These are phyloP conservation scores for Colletotrichum theobromicola DNA, from an alignment of 2,329 filamentous ascomycete species.

Conservation along the genomic window DNA sequence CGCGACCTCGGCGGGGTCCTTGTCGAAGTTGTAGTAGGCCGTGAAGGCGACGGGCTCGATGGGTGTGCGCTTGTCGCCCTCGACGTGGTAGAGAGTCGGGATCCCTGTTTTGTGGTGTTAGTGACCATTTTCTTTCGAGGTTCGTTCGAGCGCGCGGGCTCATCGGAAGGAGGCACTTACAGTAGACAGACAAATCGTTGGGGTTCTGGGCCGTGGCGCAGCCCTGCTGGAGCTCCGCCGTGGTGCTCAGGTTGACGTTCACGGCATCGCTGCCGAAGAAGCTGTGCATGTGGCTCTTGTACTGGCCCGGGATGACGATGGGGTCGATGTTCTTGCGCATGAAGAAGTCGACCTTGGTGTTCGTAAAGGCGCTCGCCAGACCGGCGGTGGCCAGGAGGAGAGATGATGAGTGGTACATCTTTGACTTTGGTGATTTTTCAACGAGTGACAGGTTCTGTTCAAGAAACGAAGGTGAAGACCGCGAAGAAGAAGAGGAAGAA, in stretches of 20 bases:
- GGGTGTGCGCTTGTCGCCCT: constrained; percentile 40
- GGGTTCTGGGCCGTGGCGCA: constrained; percentile 48
- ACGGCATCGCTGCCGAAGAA: constrained; percentile 39
- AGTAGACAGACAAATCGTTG: constrained; percentile 49
- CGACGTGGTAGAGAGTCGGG: constrained; percentile 46
- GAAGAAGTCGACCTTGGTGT: constrained; percentile 27
- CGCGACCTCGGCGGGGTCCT: constrained; percentile 46
- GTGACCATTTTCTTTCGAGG: constrained; percentile 21
- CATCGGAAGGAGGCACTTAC: constrained; percentile 23
- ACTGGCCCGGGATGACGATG: constrained; percentile 34
- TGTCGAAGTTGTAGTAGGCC: constrained; percentile 46
- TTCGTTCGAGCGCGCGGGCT: background rate
- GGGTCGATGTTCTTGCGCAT: constrained; percentile 39
- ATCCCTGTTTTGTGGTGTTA: constrained; percentile 28
- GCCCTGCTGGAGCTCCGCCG: constrained; percentile 37
- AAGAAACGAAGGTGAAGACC: background rate
- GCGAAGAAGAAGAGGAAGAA: background rate
- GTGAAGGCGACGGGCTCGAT: constrained; percentile 44
- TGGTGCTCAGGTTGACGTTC: constrained; percentile 31
- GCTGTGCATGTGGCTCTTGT: constrained; percentile 37
- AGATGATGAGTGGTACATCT: background rate
- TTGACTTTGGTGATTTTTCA: background rate
- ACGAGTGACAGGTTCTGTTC: background rate
- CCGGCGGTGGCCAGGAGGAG: background rate
- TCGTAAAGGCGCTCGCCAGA: constrained; percentile 26